Conservation (phyloP, 140 eudicot species). For the Flaveria floridana region DNA sequence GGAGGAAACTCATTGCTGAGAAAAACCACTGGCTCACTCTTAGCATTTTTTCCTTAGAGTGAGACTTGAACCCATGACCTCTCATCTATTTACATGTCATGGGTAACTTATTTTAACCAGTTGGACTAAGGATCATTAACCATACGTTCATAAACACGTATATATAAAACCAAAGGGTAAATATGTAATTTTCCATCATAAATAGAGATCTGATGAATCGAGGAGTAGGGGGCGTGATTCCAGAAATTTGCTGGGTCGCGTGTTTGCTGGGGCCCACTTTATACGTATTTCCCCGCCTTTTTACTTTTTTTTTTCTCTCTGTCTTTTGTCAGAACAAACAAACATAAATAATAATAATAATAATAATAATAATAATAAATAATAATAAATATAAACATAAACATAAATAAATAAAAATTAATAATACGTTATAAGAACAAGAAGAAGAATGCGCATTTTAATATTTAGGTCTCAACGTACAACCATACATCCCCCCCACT, state of each 20-base stretch:
- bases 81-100: too few relatives aligned
- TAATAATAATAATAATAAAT: too few relatives aligned
- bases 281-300: slow-evolving; percentile 41
- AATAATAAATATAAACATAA: neutral
- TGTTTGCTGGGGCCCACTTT: slow-evolving; percentile 37
- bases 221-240: slow-evolving; percentile 42
- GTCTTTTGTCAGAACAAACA: slow-evolving; percentile 32
- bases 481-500: neutral
- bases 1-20: too few relatives aligned
- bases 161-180: slow-evolving; percentile 3
- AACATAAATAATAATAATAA: neutral
- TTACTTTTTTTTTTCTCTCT: neutral
- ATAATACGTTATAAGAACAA: slow-evolving; percentile 9
- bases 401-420: neutral
- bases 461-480: slow-evolving; percentile 5
- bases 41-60: too few relatives aligned
- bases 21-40: too few relatives aligned
- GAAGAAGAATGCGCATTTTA: neutral
- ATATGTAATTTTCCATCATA: neutral
- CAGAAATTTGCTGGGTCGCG: slow-evolving; percentile 46
- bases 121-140: too few relatives aligned
- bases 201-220: slow-evolving; percentile 27
- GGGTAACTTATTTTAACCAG: too few relatives aligned
- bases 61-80: too few relatives aligned
- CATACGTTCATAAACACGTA: too few relatives aligned